Conservation (phyloP, 1,139 yeast genomes). For the Yamadazyma jaroonii region DNA sequence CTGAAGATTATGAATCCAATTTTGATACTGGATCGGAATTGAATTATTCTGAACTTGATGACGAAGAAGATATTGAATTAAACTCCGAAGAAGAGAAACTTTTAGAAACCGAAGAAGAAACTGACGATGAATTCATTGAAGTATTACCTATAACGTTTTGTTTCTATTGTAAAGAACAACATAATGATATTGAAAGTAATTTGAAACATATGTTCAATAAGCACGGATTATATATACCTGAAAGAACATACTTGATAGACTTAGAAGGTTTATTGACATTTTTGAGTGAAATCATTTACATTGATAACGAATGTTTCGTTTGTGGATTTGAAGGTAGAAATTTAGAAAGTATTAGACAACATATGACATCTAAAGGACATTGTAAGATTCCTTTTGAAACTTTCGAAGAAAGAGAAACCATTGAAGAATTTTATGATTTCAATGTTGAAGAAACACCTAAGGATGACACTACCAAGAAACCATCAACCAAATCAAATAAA, state of each 20-base stretch:
- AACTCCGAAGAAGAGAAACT: slow-evolving; percentile 25
- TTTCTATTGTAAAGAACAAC: slow-evolving; percentile 40
- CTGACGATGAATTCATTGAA: slow-evolving; percentile 19
- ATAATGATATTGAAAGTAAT: slow-evolving; percentile 40
- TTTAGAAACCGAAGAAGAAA: slow-evolving; percentile 22
- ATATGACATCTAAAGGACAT: slow-evolving; percentile 50
- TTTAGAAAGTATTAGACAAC: slow-evolving; percentile 52
- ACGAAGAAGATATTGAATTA: slow-evolving; percentile 15
- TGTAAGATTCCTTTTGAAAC: slow-evolving; percentile 54
- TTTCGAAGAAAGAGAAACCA: slow-evolving; percentile 36
- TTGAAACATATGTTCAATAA: slow-evolving; percentile 45
- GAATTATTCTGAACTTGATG: slow-evolving; percentile 17
- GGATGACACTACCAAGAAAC: too few relatives aligned
- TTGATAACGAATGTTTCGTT: slow-evolving; percentile 48
- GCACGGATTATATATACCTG: slow-evolving; percentile 54
- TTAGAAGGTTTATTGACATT: slow-evolving; percentile 44
- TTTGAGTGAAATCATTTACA: slow-evolving; percentile 40
- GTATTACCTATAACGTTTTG: slow-evolving; percentile 36
- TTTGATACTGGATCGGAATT: slow-evolving; percentile 38
- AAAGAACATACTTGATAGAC: slow-evolving; percentile 39
- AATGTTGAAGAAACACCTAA: slow-evolving; percentile 11
- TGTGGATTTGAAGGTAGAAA: slow-evolving; percentile 54
- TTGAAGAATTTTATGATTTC: slow-evolving; percentile 46
- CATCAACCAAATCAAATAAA: slow-evolving; percentile 17
- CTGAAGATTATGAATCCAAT: slow-evolving; percentile 33